Evolutionary conservation across 495 filamentous ascomycete species (phyloP), one percentile per base, ranked within the genome.

Genomic region (Chaetomium fimeti): DNA sequence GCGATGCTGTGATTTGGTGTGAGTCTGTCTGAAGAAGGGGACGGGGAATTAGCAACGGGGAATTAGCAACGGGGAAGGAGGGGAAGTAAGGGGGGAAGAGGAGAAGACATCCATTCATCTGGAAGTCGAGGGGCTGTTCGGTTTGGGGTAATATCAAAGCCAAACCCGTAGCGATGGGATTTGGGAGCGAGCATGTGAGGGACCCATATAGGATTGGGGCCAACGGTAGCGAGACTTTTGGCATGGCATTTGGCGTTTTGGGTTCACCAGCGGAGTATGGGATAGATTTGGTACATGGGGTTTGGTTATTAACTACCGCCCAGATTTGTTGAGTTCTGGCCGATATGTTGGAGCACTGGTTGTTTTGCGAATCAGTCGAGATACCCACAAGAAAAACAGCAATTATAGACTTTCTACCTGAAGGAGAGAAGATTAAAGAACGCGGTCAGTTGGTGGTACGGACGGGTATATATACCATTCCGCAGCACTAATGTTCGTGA

Each of bases 231-330:
- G 24, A 18, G 56, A 29, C n/a, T 28, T 27, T 49, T 49, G 25
- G 45, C 27, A 49, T 60, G 45, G 58, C 5, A 38, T 60, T 13
- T 49, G 57, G 58, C 58, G 58, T 60, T 60, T 49, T 11, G 45
- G 42, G 54, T 13, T 8, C 24, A 15, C 25, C 27, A 36, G 16
- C 12, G 45, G 57, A 60, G 48, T 27, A 61, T 42, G 28, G 49
- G 60, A 55, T 62, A 62, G 60, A 62, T 36, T 16, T 29, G 51
- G 51, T 2, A 29, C 15, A 3, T 29, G 6, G 15, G 24, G 4
- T 28, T n/a, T 53, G 25, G 24, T 29, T 28, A 29, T 13, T 27
- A 53, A 29, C 18, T 27, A 53, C 47, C 11, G 4, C 47, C 22
- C 13, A 49, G 47, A 24, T 8, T 3, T 11, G 22, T 24, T 22